A percentile compares a stretch with the other conserved stretches of the same genome.
Conservation (phyloP, 768 basidiomycete genomes). For the Chalciporus piperatus region DNA sequence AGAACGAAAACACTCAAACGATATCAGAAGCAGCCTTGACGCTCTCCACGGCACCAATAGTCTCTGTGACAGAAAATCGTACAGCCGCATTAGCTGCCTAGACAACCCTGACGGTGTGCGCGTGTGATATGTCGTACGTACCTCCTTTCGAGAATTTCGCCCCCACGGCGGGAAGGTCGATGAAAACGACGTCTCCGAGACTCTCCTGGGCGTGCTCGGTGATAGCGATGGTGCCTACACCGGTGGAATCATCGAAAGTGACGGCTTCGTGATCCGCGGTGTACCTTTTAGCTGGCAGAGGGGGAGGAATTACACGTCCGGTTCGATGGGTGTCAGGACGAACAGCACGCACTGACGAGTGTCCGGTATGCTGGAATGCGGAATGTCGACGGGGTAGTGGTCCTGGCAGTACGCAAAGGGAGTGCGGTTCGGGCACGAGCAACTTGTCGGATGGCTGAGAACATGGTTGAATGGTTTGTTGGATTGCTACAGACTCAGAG, state of each 20-base stretch:
- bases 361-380: slow-evolving; percentile 17
- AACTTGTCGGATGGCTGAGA: slow-evolving; percentile 11
- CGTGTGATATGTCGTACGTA: slow-evolving; percentile 36
- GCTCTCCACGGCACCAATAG: slow-evolving; percentile 91
- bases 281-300: slow-evolving; percentile 66
- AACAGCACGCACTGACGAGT: slow-evolving; percentile 23
- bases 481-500: no score
- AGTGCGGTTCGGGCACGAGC: slow-evolving; percentile 12
- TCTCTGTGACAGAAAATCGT: slow-evolving; percentile 42
- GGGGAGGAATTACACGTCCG: neutral
- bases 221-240: slow-evolving; percentile 78
- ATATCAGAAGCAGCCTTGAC: slow-evolving; percentile 97
- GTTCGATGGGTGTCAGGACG: neutral
- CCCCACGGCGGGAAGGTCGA: slow-evolving; percentile 77
- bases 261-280: slow-evolving; percentile 89
- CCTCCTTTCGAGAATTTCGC: slow-evolving; percentile 68
- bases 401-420: slow-evolving; percentile 2
- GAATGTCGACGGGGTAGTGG: neutral
- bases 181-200: slow-evolving; percentile 96
- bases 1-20: slow-evolving; percentile 40
- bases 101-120: neutral
- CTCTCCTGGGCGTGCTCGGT: slow-evolving; percentile 90
- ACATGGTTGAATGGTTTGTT: slow-evolving; percentile 12
- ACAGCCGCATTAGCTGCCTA: slow-evolving; percentile 6
- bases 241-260: slow-evolving; percentile 70